Evolutionary conservation across 2,329 filamentous ascomycete species (phyloP), one percentile per base, ranked within the genome.

Genomic region (Sporothrix pallida): DNA sequence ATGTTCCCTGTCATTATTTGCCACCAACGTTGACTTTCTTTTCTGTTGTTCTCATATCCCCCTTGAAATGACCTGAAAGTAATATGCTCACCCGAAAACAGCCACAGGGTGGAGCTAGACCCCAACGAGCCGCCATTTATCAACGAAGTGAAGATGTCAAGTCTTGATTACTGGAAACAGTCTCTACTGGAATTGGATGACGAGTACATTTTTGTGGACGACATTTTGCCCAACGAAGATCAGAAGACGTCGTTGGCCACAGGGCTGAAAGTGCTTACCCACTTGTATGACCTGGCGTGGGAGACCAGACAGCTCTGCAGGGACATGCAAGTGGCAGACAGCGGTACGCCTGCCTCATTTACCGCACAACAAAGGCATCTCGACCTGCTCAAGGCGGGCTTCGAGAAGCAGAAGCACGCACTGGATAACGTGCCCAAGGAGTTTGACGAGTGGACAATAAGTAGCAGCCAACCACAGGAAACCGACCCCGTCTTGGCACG

Each of bases 401-500:
- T 62, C 26, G 58, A 62, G 12, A 62, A 62, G 58, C 58, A 62
- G 26, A 62, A 62, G 58, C 58, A 62, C 12, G 58, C 58, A 5
- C 58, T 62, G 58, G 58, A 62, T 26, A 42, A 62, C 26, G 60
- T 63, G 23, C 60, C 60, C 60, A 44, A 42, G 60, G 60, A 63
- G 60, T 63, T 63, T 20, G 60, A 63, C 60, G 60, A 63, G 60
- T 63, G 60, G 60, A 63, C 31, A 44, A 63, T 63, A 3, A 15
- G 37, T 15, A 31, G 31, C 60, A 42, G 4, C 4, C 26, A 37
- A 44, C 60, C 5, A 13, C 60, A 44, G 12, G 60, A 63, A n/a
- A 8, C 60, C 26, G 31, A 63, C n/a, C 31, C 60, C 26, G 37
- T 44, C 7, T 3, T 20, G 12, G 60, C 60, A 2, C 60, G 60